Conservation (phyloP, 2,329 filamentous ascomycete species). For the Fusarium anthophilum region DNA sequence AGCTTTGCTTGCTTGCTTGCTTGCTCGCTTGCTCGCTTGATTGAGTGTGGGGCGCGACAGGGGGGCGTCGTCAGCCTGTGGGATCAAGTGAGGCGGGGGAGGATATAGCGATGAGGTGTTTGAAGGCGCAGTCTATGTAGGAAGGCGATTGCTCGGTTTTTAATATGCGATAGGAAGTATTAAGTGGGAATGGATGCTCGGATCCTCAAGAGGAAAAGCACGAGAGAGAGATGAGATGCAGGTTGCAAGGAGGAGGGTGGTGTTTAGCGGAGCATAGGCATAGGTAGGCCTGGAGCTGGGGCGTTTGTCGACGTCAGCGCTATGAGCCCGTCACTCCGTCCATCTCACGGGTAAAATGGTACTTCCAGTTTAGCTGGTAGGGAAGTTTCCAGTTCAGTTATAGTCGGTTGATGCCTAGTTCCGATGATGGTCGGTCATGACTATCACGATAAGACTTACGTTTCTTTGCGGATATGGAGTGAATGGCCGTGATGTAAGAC, state of each 20-base stretch:
- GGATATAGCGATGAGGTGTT: conserved; percentile 17
- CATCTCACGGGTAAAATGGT: conserved; percentile 12
- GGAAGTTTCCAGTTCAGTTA: conserved; percentile 6
- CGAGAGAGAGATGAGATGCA: conserved; percentile 31
- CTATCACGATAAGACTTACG: conserved; percentile 2
- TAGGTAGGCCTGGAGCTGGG: conserved; percentile 37
- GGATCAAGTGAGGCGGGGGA: conserved; percentile 39
- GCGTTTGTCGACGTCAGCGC: conserved; percentile 61
- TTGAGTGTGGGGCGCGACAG: conserved; percentile 44
- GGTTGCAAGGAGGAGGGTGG: conserved; percentile 43
- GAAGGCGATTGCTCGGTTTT: conserved; percentile 28
- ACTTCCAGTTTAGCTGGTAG: conserved; percentile 6
- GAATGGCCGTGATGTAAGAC: conserved; percentile 2
- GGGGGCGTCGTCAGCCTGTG: conserved; percentile 45
- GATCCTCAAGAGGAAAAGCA: conserved; percentile 27
- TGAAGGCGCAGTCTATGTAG: conserved; percentile 30
- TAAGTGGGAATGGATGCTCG: conserved; percentile 14
- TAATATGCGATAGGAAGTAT: conserved; percentile 11
- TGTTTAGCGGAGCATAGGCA: conserved; percentile 42
- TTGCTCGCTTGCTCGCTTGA: conserved; percentile 29
- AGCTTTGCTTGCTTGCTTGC: conserved; percentile 2
- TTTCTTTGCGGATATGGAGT: neutral
- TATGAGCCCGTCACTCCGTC: conserved; percentile 38
- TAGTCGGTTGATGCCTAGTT: conserved; percentile 22
- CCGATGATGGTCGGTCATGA: conserved; percentile 30